Conservation (phyloP, 2,329 filamentous ascomycete species). For the Chlorencoelia australis region DNA sequence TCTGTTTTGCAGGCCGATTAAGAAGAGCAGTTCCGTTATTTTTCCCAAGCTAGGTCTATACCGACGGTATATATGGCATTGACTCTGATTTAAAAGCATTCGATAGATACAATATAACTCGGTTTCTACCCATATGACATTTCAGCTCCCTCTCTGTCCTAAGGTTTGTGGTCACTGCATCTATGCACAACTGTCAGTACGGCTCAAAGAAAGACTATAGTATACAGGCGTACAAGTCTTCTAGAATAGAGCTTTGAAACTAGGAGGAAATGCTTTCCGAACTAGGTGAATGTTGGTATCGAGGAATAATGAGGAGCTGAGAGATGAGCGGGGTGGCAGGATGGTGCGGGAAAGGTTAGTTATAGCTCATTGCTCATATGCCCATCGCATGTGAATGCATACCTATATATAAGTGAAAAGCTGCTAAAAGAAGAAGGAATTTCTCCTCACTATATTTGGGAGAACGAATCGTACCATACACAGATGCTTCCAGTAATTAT, state of each 20-base stretch:
- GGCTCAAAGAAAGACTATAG: constrained; percentile 3
- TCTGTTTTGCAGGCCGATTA: constrained; percentile 10
- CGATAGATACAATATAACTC: constrained; percentile 7
- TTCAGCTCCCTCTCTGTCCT: constrained; percentile 3
- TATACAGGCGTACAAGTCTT: constrained; percentile 2
- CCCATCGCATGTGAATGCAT: too few relatives aligned
- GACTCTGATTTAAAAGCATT: constrained; percentile 7
- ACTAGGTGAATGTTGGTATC: constrained; percentile 1
- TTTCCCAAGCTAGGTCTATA: constrained; percentile 11
- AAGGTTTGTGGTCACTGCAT: constrained; percentile 2
- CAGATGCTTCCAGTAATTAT: too few relatives aligned
- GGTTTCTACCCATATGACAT: constrained; percentile 3
- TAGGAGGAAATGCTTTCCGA: too few relatives aligned
- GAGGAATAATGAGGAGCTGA: constrained; percentile 4
- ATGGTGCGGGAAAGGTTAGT: background rate
- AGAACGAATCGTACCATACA: constrained; percentile 63
- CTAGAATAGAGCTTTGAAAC: constrained; percentile 2
- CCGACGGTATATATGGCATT: constrained; percentile 9
- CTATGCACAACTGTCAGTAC: constrained; percentile 1
- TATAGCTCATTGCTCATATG: too few relatives aligned
- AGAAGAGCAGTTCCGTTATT: constrained; percentile 10
- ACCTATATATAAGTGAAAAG: too few relatives aligned
- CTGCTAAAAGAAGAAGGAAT: background rate
- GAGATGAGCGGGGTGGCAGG: constrained; percentile 2
- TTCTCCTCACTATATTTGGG: constrained; percentile 56